Base-by-base conservation (phyloP, 768 basidiomycete genomes). In the Roridomyces roridus region DNA sequence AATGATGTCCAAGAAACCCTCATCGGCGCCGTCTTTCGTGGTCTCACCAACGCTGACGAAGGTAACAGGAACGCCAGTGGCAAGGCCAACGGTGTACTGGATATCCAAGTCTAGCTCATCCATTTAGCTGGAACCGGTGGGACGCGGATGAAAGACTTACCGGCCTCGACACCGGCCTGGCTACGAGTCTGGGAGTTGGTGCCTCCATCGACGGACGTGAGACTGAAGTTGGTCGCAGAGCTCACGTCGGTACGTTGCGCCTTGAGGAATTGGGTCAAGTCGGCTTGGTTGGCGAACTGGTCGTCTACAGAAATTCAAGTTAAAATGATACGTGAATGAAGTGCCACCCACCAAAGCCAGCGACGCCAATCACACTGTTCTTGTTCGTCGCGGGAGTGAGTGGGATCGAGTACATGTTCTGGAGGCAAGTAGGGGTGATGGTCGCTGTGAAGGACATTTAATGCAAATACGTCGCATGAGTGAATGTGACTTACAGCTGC, bases 161-260 rank as follows among this genome's bases (percentile, higher is more conserved):
- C 60, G 14, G 72, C 72, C 58, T 73, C 72, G n/a, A 62, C 50
- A 23, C 71, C 71, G 7, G 72, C 70, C 18, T 66, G 34, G 34
- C 40, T 51, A 1, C 46, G 37, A 17, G 47, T 55, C 56, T 73
- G 72, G 20, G 61, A 57, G 53, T 72, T 72, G 14, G 51, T 51
- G 1, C 70, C 72, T 11, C 67, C 66, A 39, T 73, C 70, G 26
- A 73, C 54, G 11, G 67, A 63, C 25, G 63, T 55, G 12, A 66
- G 53, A 10, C 45, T 26, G 54, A 70, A 71, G 11, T 67, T 55
- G 3, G 69, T 70, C 23, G 64, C 43, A 2, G 68, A 59, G 18
- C 48, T 5, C 5, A 73, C 57, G 52, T 73, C 71, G 7, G 69
- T 45, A 21, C 69, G 66, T 44, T 63, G 63, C 2, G 54, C 51